Base-by-base conservation (phyloP, 208 protist species). In the Acanthamoeba sp. region DNA sequence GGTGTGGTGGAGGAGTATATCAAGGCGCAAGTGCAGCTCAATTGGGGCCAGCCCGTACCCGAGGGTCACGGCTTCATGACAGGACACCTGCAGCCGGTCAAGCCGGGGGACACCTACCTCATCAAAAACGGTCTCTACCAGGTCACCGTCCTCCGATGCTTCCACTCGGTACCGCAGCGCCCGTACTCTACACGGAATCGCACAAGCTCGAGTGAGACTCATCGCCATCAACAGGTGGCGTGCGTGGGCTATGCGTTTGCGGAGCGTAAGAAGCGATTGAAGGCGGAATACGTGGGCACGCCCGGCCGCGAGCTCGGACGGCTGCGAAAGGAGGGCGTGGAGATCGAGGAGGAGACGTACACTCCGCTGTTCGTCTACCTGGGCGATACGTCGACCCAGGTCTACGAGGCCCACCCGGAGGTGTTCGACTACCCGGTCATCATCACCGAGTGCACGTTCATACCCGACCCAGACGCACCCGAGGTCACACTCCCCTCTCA, bases 371-470 rank as follows among this genome's bases (percentile, higher is more conserved):
- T 90, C 50, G 84, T 66, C 84, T 90, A 90, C 52, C 29, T 90
- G 84, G 84, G 84, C 32, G 84, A 90, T 18, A 90, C 84, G 1
- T 71, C 52, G 36, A 34, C 59, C 10, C 14, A 27, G 34, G 52
- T 69, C 29, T 90, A 42, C 84, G 52, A 48, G 34, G 52, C 29
- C 9, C 73, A 84, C 29, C 84, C 84, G 32, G 84, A 90, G 84
- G 12, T 90, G 18, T 90, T 90, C 34, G 84, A 90, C 52, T 90
- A 90, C 34, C 84, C 84, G 16, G 34, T 90, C 84, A 90, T 90
- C 84, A 90, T 90, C 84, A 90, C 84, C 50, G 84, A 90, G 69
- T 90, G 84, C 52, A 90, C 84, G 7, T 90, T 90, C 55, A 59
- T 90, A 16, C 73, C 73, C 9, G 73, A 84, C 40, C 40, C 73